phyloP scores from a whole-genome alignment of 306 rosid species.

The Boehmeria nivea region DNA sequence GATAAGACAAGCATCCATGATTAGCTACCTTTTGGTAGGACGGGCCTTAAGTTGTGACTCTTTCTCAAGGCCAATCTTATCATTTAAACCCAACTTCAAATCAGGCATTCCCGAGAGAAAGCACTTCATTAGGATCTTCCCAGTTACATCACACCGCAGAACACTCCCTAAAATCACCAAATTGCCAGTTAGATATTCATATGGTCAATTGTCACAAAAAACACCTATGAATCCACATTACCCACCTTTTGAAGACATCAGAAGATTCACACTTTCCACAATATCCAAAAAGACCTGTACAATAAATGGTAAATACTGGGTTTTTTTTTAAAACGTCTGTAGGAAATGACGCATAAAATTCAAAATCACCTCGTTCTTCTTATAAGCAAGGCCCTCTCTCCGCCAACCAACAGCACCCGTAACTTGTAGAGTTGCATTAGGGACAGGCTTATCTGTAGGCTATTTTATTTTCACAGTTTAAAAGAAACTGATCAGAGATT shows the following conservation, averaged over 20 bases:
- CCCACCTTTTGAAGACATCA: conserved; percentile 91
- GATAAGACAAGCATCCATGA: conserved; percentile 6
- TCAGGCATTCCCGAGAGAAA: conserved; percentile 98
- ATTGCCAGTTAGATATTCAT: conserved; percentile 21
- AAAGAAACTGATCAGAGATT: conserved; percentile 8
- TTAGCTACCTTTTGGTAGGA: conserved; percentile 73
- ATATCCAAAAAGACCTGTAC: conserved; percentile 89
- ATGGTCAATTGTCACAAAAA: conserved; percentile 2
- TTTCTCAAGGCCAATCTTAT: conserved; percentile 97
- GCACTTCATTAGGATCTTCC: conserved; percentile 94
- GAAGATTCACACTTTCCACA: conserved; percentile 91
- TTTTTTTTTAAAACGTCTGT: background rate
- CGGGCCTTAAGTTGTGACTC: conserved; percentile 82
- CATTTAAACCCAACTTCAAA: conserved; percentile 91
- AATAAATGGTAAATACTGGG: conserved; percentile 13
- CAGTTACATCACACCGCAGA: conserved; percentile 86
- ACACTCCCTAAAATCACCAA: conserved; percentile 61
- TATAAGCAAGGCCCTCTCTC: conserved; percentile 86
- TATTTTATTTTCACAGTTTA: conserved; percentile 19
- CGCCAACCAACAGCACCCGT: conserved; percentile 98
- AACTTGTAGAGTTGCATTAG: conserved; percentile 93
- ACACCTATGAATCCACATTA: conserved; percentile 14
- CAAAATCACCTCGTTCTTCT: conserved; percentile 70
- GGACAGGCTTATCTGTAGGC: conserved; percentile 76
- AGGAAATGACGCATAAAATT: conserved; percentile 4